phyloP scores from a whole-genome alignment of 2,329 filamentous ascomycete genomes.

The Aureobasidium subglaciale region DNA sequence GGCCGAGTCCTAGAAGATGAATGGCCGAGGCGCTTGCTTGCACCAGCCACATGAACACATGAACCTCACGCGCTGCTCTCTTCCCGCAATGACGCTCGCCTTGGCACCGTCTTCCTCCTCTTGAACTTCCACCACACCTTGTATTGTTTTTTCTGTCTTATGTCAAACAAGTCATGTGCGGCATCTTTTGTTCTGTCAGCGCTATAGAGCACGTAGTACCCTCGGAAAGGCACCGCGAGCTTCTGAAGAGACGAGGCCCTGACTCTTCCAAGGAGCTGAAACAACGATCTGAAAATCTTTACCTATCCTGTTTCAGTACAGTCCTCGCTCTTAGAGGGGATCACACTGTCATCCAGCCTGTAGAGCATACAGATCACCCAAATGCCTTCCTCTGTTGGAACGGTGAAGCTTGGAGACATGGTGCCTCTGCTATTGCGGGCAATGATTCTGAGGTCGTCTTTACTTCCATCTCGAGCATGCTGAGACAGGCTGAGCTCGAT shows the following conservation, averaged over 20 bases:
- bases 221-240: constrained; percentile 17
- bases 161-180: constrained; percentile 26
- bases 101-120: neutral
- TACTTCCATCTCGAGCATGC: constrained; percentile 39
- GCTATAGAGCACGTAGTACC: constrained; percentile 20
- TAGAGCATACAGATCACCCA: constrained; percentile 46
- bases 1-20: neutral
- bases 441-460: constrained; percentile 76
- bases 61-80: neutral
- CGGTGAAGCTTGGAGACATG: constrained; percentile 84
- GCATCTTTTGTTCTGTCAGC: constrained; percentile 30
- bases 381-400: constrained; percentile 87
- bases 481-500: constrained; percentile 18
- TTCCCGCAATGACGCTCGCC: neutral
- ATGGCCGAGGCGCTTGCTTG: too few species aligned
- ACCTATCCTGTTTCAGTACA: constrained; percentile 65
- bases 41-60: neutral
- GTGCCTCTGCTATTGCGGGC: constrained; percentile 49
- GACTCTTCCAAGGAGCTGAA: constrained; percentile 19
- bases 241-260: constrained; percentile 26
- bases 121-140: neutral
- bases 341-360: constrained; percentile 64
- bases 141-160: neutral
- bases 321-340: constrained; percentile 85
- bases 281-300: neutral